A percentile compares a stretch with the other conserved stretches of the same genome.
These are phyloP conservation scores for Globisporangium polare DNA, from an alignment of 352 stramenopile genomes.

Conservation along the genomic window DNA sequence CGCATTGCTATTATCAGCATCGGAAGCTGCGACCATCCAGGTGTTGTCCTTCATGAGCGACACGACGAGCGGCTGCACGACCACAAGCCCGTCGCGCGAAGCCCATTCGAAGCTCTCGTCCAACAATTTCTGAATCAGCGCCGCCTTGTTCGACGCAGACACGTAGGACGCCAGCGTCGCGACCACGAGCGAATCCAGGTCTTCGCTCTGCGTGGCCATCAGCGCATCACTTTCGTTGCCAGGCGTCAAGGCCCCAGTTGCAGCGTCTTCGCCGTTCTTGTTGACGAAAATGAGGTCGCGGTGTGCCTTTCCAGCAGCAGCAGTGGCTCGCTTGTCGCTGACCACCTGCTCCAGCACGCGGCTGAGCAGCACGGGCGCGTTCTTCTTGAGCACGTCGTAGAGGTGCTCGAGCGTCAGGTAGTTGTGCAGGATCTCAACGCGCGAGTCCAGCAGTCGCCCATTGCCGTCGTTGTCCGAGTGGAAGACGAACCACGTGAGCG, in stretches of 20 bases:
- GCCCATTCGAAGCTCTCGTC: constrained; percentile 16
- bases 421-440: constrained; percentile 21
- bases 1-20: background rate
- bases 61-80: constrained; percentile 20
- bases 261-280: constrained; percentile 20
- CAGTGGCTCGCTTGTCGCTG: constrained; percentile 2
- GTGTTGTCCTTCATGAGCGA: constrained; percentile 15
- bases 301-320: constrained; percentile 14
- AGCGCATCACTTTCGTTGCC: background rate
- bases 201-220: constrained; percentile 11
- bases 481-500: constrained; percentile 72
- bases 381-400: constrained; percentile 34
- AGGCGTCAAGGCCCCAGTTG: background rate
- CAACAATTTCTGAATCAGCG: constrained; percentile 10
- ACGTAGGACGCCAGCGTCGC: constrained; percentile 17
- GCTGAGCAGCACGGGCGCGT: constrained; percentile 9
- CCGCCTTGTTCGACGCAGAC: constrained; percentile 1
- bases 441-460: constrained; percentile 28
- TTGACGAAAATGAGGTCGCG: constrained; percentile 37
- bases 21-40: background rate
- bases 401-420: constrained; percentile 50
- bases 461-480: constrained; percentile 33
- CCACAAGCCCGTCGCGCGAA: constrained; percentile 10
- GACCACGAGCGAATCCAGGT: constrained; percentile 18
- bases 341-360: constrained; percentile 9